Base-by-base conservation (phyloP, 441 rosid species). In the Raphanus hybrid region DNA sequence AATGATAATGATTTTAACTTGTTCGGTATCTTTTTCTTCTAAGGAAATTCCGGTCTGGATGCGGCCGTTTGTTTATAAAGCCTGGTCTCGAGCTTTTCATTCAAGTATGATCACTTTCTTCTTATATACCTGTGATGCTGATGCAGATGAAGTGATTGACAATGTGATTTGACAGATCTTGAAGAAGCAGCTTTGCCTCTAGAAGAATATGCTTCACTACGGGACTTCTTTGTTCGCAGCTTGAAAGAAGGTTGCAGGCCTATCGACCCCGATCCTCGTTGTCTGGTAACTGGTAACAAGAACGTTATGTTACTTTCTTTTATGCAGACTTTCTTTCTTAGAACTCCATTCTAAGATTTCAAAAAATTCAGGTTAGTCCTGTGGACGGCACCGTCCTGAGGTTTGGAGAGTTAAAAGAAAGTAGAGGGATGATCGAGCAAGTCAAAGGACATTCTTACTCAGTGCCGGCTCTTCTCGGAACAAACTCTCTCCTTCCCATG, bases 61-160 rank as follows among this genome's bases (percentile, higher is more conserved):
- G 88, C 94, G 98, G 55, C 94, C 98, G 3, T 78, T 75, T 88
- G 89, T 91, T 41, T 89, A 94, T 78, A 87, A 75, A 87, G 94
- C 95, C 1, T 96, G 98, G 98, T 92, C 98, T 58, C 94, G 93
- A 8, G 98, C 99, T 66, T 93, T 93, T 75, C 99, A 91, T 82
- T 85, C 98, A 84, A 89, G 98, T 93, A 91, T 67, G 88, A 69
- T 73, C 58, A 4, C 50, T 70, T 45, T 41, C 16, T 39, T 72
- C 70, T 80, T 54, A 34, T 26, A 15, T 59, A 18, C 10, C 5
- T 74, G 4, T 57, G 45, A 61, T 32, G 27, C 70, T 59, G 52
- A 20, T 66, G 64, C 15, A 23, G 35, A 68, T n/a, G 66, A 70
- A 78, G 23, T 58, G 45, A 55, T 57, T 76, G 14, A 20, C 48